These are phyloP conservation scores for Sphagnum tenellum DNA, from an alignment of 225 moss, liverwort and hornwort species.

Conservation along the genomic window DNA sequence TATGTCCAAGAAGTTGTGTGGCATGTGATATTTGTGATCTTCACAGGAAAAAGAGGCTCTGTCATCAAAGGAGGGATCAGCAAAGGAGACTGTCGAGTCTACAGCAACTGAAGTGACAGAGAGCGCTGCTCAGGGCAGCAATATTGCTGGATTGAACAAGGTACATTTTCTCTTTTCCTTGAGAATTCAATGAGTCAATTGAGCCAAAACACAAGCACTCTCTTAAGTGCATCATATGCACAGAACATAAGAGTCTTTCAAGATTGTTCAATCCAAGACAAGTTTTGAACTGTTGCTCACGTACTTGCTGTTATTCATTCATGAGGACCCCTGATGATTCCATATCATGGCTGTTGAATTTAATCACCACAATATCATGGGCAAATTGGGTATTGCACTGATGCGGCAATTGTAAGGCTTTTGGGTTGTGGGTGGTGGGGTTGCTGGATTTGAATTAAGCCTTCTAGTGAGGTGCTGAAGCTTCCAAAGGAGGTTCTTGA, in stretches of 20 bases:
- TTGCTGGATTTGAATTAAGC: slow-evolving; percentile 15
- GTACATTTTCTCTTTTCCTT: not conserved
- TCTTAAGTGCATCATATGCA: not conserved
- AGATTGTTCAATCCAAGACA: not conserved
- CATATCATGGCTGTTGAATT: not conserved
- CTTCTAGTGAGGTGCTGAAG: slow-evolving; percentile 25
- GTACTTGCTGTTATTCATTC: not conserved
- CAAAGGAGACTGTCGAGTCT: not conserved
- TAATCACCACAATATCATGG: not conserved
- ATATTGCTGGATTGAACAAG: not conserved
- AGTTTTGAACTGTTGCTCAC: not conserved
- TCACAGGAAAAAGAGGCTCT: not conserved
- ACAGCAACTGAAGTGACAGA: not conserved
- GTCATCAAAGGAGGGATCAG: not conserved
- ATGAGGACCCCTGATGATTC: not conserved
- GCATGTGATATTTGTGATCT: not conserved
- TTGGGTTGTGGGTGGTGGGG: slow-evolving; percentile 1
- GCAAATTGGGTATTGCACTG: not conserved
- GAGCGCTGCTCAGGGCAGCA: not conserved
- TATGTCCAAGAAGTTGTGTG: not conserved
- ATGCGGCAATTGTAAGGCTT: slow-evolving; percentile 3
- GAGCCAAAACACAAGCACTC: not conserved
- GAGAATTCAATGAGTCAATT: not conserved
- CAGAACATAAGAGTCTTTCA: not conserved
- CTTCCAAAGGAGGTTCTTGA: slow-evolving; percentile 40